Percentiles rank a stretch among this genome's conserved stretches.
Conservation (phyloP, 352 stramenopile species). For the Plasmopara halstedii region DNA sequence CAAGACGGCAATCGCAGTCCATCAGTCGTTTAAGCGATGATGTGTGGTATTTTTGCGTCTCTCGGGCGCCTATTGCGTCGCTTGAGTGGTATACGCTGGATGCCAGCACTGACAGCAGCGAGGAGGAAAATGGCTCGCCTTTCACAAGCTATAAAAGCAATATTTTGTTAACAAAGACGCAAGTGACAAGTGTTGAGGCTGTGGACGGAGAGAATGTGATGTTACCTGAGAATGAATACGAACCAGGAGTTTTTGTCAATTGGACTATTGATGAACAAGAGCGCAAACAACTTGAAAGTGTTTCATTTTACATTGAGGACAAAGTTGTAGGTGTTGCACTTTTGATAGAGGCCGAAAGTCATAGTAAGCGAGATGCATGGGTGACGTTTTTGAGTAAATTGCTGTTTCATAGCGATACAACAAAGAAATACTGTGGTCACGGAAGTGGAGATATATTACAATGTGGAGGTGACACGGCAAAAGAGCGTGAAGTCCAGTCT, state of each 20-base stretch:
- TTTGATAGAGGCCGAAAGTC: conserved; percentile 22
- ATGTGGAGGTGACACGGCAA: conserved; percentile 9
- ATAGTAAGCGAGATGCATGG: conserved; percentile 27
- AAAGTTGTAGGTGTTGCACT: conserved; percentile 7
- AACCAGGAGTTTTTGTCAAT: conserved; percentile 1
- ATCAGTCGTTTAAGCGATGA: conserved; percentile 23
- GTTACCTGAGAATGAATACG: conserved; percentile 9
- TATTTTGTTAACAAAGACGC: conserved; percentile 24
- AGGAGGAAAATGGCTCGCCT: conserved; percentile 10
- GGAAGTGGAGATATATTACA: conserved; percentile 9
- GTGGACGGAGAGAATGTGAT: conserved; percentile 30
- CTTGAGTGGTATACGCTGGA: conserved; percentile 41
- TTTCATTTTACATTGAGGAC: conserved; percentile 46
- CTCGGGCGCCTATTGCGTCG: conserved; percentile 3
- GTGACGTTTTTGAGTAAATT: conserved; percentile 14
- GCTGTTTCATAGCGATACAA: conserved; percentile 3
- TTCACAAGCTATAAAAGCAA: conserved; percentile 8
- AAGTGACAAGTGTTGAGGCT: conserved; percentile 34
- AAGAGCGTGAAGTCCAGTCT: conserved; percentile 16
- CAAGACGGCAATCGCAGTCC: conserved; percentile 6
- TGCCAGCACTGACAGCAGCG: conserved; percentile 23
- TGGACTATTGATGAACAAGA: conserved; percentile 14
- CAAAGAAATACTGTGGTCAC: not conserved
- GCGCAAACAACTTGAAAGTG: conserved; percentile 24
- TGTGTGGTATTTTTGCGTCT: conserved; percentile 45